phyloP scores from a whole-genome alignment of 73 alveolate genomes.

The Urostyla sp. region DNA sequence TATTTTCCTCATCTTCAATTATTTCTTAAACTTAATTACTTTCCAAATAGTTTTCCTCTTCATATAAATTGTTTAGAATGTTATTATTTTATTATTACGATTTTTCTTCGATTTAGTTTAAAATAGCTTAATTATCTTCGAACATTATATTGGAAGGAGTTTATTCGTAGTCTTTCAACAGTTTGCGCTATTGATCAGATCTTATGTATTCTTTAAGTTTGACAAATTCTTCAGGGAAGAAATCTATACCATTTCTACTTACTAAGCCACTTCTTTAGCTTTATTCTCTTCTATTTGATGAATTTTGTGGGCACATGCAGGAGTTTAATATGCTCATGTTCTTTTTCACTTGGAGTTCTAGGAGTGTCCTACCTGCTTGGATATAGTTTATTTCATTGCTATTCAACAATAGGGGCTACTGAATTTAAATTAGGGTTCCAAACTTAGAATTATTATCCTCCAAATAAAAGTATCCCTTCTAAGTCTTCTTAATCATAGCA shows the following conservation, averaged over 20 bases:
- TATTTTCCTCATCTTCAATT: too few species aligned
- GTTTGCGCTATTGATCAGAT: too few species aligned
- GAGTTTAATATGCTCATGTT: neutral
- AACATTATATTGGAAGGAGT: too few species aligned
- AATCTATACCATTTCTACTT: conserved; percentile 27
- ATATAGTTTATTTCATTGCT: conserved; percentile 10
- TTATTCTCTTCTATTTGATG: too few species aligned
- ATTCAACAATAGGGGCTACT: conserved; percentile 18
- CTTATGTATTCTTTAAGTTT: neutral
- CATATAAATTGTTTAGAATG: too few species aligned
- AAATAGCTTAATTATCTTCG: too few species aligned
- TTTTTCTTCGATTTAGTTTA: too few species aligned
- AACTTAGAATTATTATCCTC: conserved; percentile 84
- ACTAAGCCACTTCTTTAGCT: conserved; percentile 16
- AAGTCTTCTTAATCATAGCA: conserved; percentile 74
- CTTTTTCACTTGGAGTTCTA: neutral
- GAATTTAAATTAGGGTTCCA: conserved; percentile 78
- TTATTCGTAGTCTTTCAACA: too few species aligned
- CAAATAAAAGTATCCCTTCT: conserved; percentile 69
- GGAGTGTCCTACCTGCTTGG: conserved; percentile 36
- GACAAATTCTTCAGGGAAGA: conserved; percentile 20
- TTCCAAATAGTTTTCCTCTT: too few species aligned
- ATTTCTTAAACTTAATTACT: too few species aligned
- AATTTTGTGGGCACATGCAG: conserved; percentile 14
- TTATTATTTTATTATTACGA: too few species aligned